These are phyloP conservation scores for Thraustochytrium sp. DNA, from an alignment of 352 stramenopile species.

Conservation along the genomic window DNA sequence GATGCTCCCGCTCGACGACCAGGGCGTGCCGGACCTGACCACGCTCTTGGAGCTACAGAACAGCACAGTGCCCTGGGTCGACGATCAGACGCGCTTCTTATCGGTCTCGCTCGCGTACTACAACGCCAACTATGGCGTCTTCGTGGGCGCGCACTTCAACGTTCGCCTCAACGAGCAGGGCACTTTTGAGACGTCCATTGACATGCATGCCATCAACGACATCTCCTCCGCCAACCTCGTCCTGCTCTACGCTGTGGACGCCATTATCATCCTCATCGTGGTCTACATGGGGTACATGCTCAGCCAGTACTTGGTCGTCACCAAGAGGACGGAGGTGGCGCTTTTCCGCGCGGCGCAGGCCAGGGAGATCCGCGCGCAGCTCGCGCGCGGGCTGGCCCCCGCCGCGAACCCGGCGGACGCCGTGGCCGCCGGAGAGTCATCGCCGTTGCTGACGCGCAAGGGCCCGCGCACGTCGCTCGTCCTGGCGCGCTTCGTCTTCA, in stretches of 20 bases:
- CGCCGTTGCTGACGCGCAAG: background rate
- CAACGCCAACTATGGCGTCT: slow-evolving; percentile 16
- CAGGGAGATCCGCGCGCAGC: background rate
- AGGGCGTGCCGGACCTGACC: background rate
- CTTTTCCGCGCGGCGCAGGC: background rate
- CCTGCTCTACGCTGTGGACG: background rate
- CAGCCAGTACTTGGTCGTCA: background rate
- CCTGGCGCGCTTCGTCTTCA: background rate
- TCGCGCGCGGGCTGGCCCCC: background rate
- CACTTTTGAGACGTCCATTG: background rate
- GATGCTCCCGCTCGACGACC: background rate
- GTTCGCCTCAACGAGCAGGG: background rate
- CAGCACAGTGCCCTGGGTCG: background rate
- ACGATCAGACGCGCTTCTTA: slow-evolving; percentile 21
- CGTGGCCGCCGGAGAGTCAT: background rate
- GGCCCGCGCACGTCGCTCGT: background rate
- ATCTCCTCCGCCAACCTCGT: background rate
- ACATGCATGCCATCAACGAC: background rate
- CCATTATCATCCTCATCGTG: background rate
- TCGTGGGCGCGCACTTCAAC: background rate
- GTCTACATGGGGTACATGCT: background rate
- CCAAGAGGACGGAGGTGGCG: background rate
- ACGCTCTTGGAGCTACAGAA: background rate
- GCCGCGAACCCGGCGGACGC: background rate
- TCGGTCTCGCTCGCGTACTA: background rate